These are phyloP conservation scores for Suillus placidus DNA, from an alignment of 768 basidiomycete species.

Conservation along the genomic window DNA sequence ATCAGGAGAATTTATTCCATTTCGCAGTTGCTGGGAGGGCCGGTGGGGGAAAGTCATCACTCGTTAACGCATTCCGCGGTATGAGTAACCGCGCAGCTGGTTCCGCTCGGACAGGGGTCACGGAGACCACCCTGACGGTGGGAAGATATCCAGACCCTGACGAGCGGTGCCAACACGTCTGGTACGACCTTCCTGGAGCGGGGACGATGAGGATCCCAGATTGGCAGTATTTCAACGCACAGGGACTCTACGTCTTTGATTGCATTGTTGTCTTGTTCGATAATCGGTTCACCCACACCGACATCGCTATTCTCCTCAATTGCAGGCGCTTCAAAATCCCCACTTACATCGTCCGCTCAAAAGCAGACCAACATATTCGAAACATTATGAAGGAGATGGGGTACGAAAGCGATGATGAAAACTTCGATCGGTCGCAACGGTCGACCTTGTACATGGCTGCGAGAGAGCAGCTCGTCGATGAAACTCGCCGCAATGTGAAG, in stretches of 20 bases:
- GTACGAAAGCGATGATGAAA: constrained; percentile 13
- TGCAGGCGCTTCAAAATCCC: constrained; percentile 20
- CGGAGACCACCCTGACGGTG: constrained; percentile 25
- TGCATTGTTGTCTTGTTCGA: constrained; percentile 21
- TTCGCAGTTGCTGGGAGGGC: constrained; percentile 31
- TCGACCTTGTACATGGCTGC: constrained; percentile 16
- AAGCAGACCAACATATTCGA: constrained; percentile 19
- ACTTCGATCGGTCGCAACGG: constrained; percentile 8
- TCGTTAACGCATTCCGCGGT: constrained; percentile 34
- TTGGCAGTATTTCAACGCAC: constrained; percentile 33
- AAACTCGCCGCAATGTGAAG: constrained; percentile 19
- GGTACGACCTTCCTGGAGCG: constrained; percentile 35
- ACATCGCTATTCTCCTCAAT: constrained; percentile 17
- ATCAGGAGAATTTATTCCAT: constrained; percentile 26
- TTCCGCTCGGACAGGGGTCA: constrained; percentile 28
- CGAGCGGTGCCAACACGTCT: constrained; percentile 20
- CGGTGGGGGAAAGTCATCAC: constrained; percentile 34
- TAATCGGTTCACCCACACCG: constrained; percentile 19
- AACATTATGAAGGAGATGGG: constrained; percentile 14
- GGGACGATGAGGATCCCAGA: constrained; percentile 27
- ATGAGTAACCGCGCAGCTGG: constrained; percentile 18
- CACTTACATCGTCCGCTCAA: constrained; percentile 20
- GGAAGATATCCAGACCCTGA: constrained; percentile 27
- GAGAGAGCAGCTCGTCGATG: constrained; percentile 19
- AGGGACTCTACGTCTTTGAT: constrained; percentile 27